phyloP scores from a whole-genome alignment of 2,329 filamentous ascomycete species.

The Colletotrichum sojae region DNA sequence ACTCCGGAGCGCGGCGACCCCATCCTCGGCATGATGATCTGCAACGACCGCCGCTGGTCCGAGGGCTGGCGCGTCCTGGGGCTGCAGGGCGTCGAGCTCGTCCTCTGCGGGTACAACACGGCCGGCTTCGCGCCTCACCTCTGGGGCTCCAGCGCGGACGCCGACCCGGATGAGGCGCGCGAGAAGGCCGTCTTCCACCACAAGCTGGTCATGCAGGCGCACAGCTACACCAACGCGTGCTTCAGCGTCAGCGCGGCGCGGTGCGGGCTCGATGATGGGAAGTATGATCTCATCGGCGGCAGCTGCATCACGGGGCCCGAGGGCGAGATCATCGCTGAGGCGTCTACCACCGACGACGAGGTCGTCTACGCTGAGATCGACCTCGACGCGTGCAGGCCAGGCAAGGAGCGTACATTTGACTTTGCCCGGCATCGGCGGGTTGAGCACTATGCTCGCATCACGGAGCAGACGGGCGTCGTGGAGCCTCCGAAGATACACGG shows the following conservation, averaged over 20 bases:
- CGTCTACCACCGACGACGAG: slow-evolving; percentile 63
- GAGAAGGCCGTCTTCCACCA: slow-evolving; percentile 68
- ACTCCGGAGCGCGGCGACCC: slow-evolving; percentile 61
- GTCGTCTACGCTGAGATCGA: slow-evolving; percentile 65
- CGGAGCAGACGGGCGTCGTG: slow-evolving; percentile 53
- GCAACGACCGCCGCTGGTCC: slow-evolving; percentile 68
- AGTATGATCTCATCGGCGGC: slow-evolving; percentile 66
- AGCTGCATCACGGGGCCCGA: slow-evolving; percentile 64
- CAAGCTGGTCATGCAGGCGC: slow-evolving; percentile 64
- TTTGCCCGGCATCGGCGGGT: slow-evolving; percentile 58
- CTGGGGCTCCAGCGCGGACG: slow-evolving; percentile 51
- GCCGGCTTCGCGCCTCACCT: slow-evolving; percentile 63
- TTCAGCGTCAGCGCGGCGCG: slow-evolving; percentile 65
- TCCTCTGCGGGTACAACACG: slow-evolving; percentile 63
- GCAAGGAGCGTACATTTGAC: slow-evolving; percentile 63
- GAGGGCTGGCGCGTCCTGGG: slow-evolving; percentile 67
- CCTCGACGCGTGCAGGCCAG: slow-evolving; percentile 60
- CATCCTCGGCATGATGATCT: slow-evolving; percentile 69
- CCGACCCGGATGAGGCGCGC: slow-evolving; percentile 43
- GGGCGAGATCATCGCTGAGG: slow-evolving; percentile 64
- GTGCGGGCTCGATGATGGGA: slow-evolving; percentile 52
- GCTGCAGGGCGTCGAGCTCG: slow-evolving; percentile 55
- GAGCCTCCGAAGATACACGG: slow-evolving; percentile 37
- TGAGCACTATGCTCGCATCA: slow-evolving; percentile 58
- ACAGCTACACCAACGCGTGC: slow-evolving; percentile 67